Percentiles rank a stretch among this genome's conserved stretches.
Evolutionary conservation across 495 filamentous ascomycete genomes (phyloP).

Genomic region (Platismatia glauca): DNA sequence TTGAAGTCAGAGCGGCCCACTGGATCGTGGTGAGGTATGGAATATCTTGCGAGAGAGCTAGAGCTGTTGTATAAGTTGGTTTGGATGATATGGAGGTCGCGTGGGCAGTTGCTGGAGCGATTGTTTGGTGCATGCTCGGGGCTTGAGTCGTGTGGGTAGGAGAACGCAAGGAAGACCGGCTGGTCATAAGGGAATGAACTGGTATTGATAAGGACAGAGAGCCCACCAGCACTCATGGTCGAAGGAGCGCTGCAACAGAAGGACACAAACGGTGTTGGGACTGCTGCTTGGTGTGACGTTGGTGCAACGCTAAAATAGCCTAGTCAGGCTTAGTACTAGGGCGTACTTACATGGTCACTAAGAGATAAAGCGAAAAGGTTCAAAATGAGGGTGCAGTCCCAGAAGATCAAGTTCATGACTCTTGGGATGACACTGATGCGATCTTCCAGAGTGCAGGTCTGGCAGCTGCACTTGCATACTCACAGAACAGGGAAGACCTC

Average conservation of each 20-base stretch:
- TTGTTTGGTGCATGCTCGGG: neutral
- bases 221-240: neutral
- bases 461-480: neutral
- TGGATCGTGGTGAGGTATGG: constrained; percentile 20
- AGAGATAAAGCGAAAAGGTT: neutral
- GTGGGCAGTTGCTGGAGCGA: constrained; percentile 2
- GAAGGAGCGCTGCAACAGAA: neutral
- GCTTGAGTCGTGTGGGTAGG: neutral
- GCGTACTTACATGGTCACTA: neutral
- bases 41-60: constrained; percentile 11
- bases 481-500: neutral
- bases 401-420: neutral
- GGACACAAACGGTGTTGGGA: neutral
- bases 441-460: neutral
- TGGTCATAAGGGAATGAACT: neutral
- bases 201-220: neutral
- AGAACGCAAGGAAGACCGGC: neutral
- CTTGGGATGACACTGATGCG: neutral
- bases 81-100: neutral
- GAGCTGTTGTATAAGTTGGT: constrained; percentile 6
- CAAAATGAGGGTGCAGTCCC: neutral
- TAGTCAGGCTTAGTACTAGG: neutral
- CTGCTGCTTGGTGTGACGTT: neutral
- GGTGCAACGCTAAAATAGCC: neutral
- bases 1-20: constrained; percentile 19